Evolutionary conservation across 805 yeast genomes (phyloP).

Genomic region (Candida maesae): DNA sequence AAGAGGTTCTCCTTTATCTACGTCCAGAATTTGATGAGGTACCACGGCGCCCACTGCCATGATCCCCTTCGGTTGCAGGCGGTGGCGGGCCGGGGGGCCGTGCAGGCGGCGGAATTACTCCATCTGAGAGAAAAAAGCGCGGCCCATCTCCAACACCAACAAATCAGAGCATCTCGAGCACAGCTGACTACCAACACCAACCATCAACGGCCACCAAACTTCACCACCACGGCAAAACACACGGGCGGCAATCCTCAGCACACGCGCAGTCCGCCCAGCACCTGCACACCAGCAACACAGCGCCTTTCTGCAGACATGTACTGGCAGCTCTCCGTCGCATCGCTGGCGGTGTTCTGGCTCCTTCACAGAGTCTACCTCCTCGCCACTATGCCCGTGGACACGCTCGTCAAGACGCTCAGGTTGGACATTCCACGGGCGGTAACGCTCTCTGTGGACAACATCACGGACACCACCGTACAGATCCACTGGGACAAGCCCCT

Average conservation of each 20-base stretch:
- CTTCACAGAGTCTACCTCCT: conserved; percentile 19
- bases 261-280: background rate
- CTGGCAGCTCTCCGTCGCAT: conserved; percentile 18
- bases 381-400: conserved; percentile 40
- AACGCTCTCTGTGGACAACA: conserved; percentile 49
- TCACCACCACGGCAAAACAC: background rate
- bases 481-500: conserved; percentile 50
- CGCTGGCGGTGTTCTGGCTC: conserved; percentile 24
- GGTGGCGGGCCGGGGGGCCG: too few species aligned
- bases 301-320: conserved; percentile 12
- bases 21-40: too few species aligned
- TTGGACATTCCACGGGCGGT: conserved; percentile 57
- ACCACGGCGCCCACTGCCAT: too few species aligned
- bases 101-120: too few species aligned
- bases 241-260: background rate
- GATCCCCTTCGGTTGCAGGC: too few species aligned
- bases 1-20: too few species aligned
- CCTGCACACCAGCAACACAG: background rate
- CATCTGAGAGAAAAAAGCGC: too few species aligned
- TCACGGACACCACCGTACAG: conserved; percentile 41
- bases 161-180: background rate
- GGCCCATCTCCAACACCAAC: background rate
- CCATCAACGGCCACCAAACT: too few species aligned
- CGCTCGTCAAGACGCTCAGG: conserved; percentile 42
- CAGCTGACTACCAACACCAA: too few species aligned